Conservation (phyloP, 768 basidiomycete species). For the Leucosporidium creatinivorum region DNA sequence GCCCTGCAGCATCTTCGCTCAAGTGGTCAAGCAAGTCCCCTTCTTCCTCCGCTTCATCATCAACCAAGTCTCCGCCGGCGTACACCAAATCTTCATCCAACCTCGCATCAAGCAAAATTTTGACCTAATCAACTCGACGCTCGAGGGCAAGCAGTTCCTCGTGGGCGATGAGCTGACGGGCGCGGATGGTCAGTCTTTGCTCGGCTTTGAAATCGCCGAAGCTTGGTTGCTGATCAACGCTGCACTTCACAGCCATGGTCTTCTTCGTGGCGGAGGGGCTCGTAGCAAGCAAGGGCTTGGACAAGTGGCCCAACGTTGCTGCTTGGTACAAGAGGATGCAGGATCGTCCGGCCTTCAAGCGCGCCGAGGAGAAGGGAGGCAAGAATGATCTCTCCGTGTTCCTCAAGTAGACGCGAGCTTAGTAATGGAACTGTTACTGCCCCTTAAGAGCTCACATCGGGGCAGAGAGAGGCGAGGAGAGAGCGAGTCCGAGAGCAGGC, state of each 20-base stretch:
- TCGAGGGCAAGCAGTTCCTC: slow-evolving; percentile 23
- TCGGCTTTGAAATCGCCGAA: neutral
- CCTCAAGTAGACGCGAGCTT: neutral
- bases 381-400: slow-evolving; percentile 16
- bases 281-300: neutral
- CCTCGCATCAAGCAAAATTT: slow-evolving; percentile 14
- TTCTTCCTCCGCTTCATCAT: slow-evolving; percentile 17
- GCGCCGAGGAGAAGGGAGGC: slow-evolving; percentile 14
- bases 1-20: slow-evolving; percentile 5
- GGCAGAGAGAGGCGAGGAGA: too few relatives aligned
- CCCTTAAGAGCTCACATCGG: too few relatives aligned
- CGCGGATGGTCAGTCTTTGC: slow-evolving; percentile 20
- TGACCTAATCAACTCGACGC: slow-evolving; percentile 2
- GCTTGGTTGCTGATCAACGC: too few relatives aligned
- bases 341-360: slow-evolving; percentile 11
- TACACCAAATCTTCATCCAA: slow-evolving; percentile 1
- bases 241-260: slow-evolving; percentile 15
- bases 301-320: slow-evolving; percentile 12
- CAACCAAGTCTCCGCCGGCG: neutral
- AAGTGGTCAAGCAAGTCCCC: slow-evolving; percentile 17
- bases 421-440: too few relatives aligned
- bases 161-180: slow-evolving; percentile 19
- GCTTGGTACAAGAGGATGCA: slow-evolving; percentile 14
- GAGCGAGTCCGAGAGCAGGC: too few relatives aligned
- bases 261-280: slow-evolving; percentile 21